Base-by-base conservation (phyloP, 2,329 filamentous ascomycete species). In the Leptosphaerulina australis region DNA sequence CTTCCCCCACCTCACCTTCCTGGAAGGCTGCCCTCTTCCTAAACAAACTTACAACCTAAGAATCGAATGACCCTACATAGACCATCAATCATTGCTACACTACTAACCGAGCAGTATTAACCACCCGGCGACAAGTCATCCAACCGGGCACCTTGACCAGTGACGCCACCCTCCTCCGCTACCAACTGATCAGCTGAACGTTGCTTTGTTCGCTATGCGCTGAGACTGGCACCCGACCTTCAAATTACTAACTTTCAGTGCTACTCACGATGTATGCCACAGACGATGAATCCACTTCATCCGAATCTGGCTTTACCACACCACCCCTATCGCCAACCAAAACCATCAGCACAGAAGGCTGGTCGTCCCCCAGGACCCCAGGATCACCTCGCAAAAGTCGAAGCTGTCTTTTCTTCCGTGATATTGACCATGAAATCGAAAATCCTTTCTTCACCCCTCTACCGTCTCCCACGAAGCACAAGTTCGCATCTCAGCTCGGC, bases 271-370 rank as follows among this genome's bases (percentile, higher is more conserved):
- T 72, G 69, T 54, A 58, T 47, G 49, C 54, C 28, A 53, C 51
- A 40, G 60, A 63, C 6, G 53, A 64, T 43, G 60, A 58, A 15
- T 18, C 47, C n/a, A 43, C 45, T 33, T 31, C 38, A 5, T 59
- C 43, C 24, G 44, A 47, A 8, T 56, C 54, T 20, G 61, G 63
- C 25, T 67, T 61, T 31, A 45, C 55, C 14, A 71, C 68, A 21
- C 70, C 68, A 15, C 69, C 67, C 8, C 50, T 70, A n/a, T 72
- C 70, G 35, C 69, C 69, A 21, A 63, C 64, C 25, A 72, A 71
- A 49, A 69, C 64, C 12, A 52, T 62, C 51, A 70, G 67, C 51
- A 72, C 65, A 28, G 62, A 62, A 24, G 66, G 53, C 48, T 69
- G 64, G 63, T 41, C 54, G 11, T 69, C 69, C 14, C 66, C 67